Percentiles rank a stretch among this genome's conserved stretches.
These are phyloP conservation scores for Colletotrichum liaoningense DNA, from an alignment of 2,329 filamentous ascomycete species.

Conservation along the genomic window DNA sequence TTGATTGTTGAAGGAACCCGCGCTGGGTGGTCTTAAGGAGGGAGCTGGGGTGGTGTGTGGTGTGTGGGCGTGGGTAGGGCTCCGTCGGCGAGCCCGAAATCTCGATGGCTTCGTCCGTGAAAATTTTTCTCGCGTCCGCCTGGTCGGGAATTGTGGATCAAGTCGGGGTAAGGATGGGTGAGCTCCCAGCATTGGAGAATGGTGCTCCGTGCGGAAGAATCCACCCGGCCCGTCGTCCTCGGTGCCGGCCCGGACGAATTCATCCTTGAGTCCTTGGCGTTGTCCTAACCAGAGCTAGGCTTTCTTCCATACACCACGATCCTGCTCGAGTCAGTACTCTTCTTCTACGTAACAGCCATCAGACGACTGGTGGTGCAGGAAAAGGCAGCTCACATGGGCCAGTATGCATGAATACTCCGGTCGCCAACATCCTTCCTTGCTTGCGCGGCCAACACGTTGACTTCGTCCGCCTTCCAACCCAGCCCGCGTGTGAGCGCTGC, in stretches of 20 bases:
- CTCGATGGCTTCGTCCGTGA: background rate
- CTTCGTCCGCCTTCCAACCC: constrained; percentile 47
- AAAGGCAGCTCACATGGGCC: constrained; percentile 49
- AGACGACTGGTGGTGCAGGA: background rate
- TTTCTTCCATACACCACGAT: constrained; percentile 33
- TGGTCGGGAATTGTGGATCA: background rate
- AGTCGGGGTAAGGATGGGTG: background rate
- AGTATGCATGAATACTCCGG: constrained; percentile 43
- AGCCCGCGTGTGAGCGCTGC: constrained; percentile 51
- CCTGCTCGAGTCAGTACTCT: constrained; percentile 13
- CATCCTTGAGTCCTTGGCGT: too few species aligned
- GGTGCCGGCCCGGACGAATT: background rate
- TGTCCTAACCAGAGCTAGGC: background rate
- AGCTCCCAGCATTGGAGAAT: background rate
- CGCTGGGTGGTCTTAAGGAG: background rate
- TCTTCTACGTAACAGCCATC: too few species aligned
- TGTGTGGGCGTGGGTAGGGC: background rate
- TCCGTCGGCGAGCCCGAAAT: constrained; percentile 4
- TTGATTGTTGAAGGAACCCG: fast-evolving
- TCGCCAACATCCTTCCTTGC: constrained; percentile 42
- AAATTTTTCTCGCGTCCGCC: background rate
- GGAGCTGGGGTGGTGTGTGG: background rate
- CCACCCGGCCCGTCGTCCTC: constrained; percentile 11
- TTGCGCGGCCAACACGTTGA: constrained; percentile 39
- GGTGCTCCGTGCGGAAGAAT: background rate